Evolutionary conservation across 495 filamentous ascomycete species (phyloP).

Genomic region (Penicillium canariense): DNA sequence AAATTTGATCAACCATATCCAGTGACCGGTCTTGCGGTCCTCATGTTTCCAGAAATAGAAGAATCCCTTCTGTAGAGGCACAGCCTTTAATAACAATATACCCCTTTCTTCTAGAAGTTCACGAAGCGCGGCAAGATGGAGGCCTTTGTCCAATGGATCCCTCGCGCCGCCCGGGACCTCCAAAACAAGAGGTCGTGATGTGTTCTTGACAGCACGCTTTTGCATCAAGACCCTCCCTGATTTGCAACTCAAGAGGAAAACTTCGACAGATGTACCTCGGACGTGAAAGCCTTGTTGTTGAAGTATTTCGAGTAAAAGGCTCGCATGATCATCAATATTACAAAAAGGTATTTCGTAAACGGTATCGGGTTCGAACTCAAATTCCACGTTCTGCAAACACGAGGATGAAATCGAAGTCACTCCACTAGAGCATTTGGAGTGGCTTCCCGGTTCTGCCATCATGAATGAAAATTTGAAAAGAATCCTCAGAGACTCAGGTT

Average conservation of each 20-base stretch:
- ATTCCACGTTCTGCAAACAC: too few relatives aligned
- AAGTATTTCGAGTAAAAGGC: neutral
- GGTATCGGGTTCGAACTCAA: neutral
- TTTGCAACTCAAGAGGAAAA: neutral
- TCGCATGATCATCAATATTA: neutral
- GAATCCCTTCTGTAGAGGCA: neutral
- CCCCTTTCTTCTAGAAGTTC: neutral
- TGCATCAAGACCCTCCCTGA: neutral
- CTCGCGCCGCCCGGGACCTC: neutral
- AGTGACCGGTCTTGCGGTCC: too few relatives aligned
- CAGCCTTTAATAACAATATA: neutral
- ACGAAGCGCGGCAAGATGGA: neutral
- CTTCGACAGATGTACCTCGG: neutral
- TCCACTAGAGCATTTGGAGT: too few relatives aligned
- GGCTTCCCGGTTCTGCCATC: too few relatives aligned
- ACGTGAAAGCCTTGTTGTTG: neutral
- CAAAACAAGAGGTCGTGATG: neutral
- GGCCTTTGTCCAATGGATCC: neutral
- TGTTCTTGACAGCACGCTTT: neutral
- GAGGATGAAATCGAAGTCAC: too few relatives aligned
- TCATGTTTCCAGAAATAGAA: neutral
- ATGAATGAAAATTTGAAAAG: too few relatives aligned
- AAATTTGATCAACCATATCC: neutral
- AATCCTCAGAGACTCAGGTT: too few relatives aligned
- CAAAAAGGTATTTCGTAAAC: neutral